These are phyloP conservation scores for Russula vinacea DNA, from an alignment of 768 basidiomycete species.

Conservation along the genomic window DNA sequence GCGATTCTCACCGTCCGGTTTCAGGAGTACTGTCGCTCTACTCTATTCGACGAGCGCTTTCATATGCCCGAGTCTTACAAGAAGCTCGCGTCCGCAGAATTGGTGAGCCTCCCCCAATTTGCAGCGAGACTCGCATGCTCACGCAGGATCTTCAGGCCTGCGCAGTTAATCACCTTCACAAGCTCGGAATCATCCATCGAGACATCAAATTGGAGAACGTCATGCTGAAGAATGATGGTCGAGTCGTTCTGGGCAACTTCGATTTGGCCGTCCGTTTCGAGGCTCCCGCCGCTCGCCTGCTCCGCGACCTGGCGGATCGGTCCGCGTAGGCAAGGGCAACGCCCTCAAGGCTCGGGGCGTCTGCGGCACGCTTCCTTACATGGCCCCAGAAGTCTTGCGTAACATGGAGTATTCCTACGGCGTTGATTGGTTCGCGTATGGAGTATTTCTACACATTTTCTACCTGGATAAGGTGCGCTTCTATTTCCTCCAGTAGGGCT, in stretches of 20 bases:
- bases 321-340: background rate
- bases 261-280: slow-evolving; percentile 41
- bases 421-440: slow-evolving; percentile 29
- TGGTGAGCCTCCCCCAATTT: slow-evolving; percentile 32
- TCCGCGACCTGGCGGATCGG: background rate
- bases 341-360: slow-evolving; percentile 8
- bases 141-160: slow-evolving; percentile 20
- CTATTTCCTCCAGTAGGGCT: background rate
- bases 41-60: slow-evolving; percentile 18
- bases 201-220: slow-evolving; percentile 97
- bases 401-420: slow-evolving; percentile 23
- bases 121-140: background rate
- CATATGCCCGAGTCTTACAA: slow-evolving; percentile 19
- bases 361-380: slow-evolving; percentile 26
- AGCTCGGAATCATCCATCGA: slow-evolving; percentile 89
- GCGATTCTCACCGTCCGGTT: background rate
- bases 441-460: slow-evolving; percentile 25
- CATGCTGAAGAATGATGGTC: slow-evolving; percentile 80
- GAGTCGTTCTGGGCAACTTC: slow-evolving; percentile 90
- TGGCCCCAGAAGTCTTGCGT: slow-evolving; percentile 27
- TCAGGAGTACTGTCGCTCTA: slow-evolving; percentile 32
- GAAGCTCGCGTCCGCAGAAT: slow-evolving; percentile 39
- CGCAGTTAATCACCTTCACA: slow-evolving; percentile 88
- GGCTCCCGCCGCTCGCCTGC: background rate
- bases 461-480: slow-evolving; percentile 19